These are phyloP conservation scores for Quillaja saponaria DNA, from an alignment of 306 rosid genomes.

Conservation along the genomic window DNA sequence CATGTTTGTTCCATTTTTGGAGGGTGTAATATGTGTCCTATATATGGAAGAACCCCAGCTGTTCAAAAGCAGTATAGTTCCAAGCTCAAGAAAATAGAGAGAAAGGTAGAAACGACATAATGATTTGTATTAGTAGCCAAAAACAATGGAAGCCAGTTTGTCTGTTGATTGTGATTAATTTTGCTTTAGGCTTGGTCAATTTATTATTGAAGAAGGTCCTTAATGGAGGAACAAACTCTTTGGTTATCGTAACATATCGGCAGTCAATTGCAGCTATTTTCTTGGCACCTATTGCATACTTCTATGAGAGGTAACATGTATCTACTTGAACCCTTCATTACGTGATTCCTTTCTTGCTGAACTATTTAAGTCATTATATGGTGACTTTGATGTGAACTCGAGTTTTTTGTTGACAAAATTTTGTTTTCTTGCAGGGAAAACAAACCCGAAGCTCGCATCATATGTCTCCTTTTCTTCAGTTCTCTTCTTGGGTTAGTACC, in stretches of 20 bases:
- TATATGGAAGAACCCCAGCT: slow-evolving; percentile 31
- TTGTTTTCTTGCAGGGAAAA: slow-evolving; percentile 54
- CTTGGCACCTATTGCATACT: slow-evolving; percentile 67
- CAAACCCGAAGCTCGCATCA: slow-evolving; percentile 37
- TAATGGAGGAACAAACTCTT: slow-evolving; percentile 55
- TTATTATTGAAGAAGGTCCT: slow-evolving; percentile 69
- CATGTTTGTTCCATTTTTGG: slow-evolving; percentile 20
- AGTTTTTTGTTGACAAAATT: neutral
- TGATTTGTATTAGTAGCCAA: slow-evolving; percentile 36
- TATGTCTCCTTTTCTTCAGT: slow-evolving; percentile 64
- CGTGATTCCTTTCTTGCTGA: neutral
- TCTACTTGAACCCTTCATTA: slow-evolving; percentile 6
- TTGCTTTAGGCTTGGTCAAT: slow-evolving; percentile 69
- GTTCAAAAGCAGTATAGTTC: slow-evolving; percentile 18
- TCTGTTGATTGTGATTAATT: slow-evolving; percentile 59
- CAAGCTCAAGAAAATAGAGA: slow-evolving; percentile 12
- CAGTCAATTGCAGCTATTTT: slow-evolving; percentile 61
- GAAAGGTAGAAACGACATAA: neutral
- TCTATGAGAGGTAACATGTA: slow-evolving; percentile 66
- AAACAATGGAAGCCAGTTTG: slow-evolving; percentile 52
- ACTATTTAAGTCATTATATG: neutral
- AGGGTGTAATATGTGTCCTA: slow-evolving; percentile 30
- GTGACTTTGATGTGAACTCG: slow-evolving; percentile 1
- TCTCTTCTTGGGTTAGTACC: slow-evolving; percentile 77
- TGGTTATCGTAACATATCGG: slow-evolving; percentile 58